Conservation (phyloP, 75 land plant species). For the Sequoiadendron giganteum region DNA sequence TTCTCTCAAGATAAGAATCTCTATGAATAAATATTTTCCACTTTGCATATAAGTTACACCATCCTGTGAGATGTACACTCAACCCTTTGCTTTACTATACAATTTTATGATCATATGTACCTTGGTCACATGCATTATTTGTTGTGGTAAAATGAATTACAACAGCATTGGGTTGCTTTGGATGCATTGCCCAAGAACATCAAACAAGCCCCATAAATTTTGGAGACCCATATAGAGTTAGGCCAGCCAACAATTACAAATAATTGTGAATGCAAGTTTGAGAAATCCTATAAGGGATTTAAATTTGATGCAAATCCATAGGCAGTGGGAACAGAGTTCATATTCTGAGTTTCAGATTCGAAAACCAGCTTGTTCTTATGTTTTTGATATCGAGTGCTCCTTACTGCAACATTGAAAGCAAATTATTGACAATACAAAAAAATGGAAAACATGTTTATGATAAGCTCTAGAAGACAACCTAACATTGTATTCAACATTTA, state of each 20-base stretch:
- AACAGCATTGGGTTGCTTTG: background rate
- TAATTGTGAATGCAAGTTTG: background rate
- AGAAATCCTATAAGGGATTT: conserved; percentile 19
- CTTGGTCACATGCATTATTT: conserved; percentile 8
- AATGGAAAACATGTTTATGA: background rate
- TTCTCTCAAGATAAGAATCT: background rate
- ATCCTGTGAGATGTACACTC: background rate
- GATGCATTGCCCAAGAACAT: background rate
- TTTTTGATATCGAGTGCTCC: conserved; percentile 57
- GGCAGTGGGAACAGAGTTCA: conserved; percentile 17
- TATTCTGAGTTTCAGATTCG: conserved; percentile 58
- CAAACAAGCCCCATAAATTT: conserved; percentile 1
- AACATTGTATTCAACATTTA: background rate
- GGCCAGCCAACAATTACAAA: background rate
- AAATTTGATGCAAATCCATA: conserved; percentile 33
- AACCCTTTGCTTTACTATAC: background rate
- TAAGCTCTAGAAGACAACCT: background rate
- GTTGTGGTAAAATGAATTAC: conserved; percentile 6
- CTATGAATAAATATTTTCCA: background rate
- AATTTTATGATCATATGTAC: background rate
- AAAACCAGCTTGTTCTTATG: conserved; percentile 58
- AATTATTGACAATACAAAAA: background rate
- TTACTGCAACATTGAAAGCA: conserved; percentile 40
- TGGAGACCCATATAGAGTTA: background rate
- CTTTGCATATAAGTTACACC: background rate